These are phyloP conservation scores for Canavalia ensiformis DNA, from an alignment of 306 rosid species.

Conservation along the genomic window DNA sequence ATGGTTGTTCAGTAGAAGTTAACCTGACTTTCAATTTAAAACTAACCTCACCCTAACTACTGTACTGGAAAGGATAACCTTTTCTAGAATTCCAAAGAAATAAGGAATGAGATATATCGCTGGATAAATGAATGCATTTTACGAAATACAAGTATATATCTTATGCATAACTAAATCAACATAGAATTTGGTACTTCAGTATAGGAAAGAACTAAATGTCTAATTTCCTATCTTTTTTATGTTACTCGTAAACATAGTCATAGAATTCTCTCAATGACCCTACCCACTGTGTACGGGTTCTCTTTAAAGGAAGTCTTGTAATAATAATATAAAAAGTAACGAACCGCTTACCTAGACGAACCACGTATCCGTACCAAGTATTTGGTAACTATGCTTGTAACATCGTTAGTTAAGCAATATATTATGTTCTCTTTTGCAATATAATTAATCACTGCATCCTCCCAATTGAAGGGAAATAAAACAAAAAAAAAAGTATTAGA, in stretches of 20 bases:
- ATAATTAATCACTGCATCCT: background rate
- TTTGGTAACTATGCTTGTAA: background rate
- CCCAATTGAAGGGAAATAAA: background rate
- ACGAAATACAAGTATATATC: conserved; percentile 1
- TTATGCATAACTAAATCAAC: background rate
- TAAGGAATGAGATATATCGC: background rate
- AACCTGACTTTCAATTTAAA: background rate
- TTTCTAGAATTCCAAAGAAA: background rate
- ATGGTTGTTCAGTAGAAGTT: background rate
- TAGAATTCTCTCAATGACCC: no score
- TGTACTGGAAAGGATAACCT: background rate
- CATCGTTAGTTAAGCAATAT: background rate
- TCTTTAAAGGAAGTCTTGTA: no score
- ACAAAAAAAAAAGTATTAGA: background rate
- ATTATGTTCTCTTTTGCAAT: background rate
- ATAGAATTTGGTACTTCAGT: background rate
- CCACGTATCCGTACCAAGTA: no score
- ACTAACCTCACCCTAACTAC: conserved; percentile 1
- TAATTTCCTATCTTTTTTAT: background rate
- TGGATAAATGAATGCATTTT: background rate
- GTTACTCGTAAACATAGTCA: background rate
- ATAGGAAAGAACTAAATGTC: background rate
- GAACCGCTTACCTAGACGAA: no score
- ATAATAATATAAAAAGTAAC: no score
- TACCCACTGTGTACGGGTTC: no score